phyloP scores from a whole-genome alignment of 1,139 yeast species.

The Petasospora fabianii region DNA sequence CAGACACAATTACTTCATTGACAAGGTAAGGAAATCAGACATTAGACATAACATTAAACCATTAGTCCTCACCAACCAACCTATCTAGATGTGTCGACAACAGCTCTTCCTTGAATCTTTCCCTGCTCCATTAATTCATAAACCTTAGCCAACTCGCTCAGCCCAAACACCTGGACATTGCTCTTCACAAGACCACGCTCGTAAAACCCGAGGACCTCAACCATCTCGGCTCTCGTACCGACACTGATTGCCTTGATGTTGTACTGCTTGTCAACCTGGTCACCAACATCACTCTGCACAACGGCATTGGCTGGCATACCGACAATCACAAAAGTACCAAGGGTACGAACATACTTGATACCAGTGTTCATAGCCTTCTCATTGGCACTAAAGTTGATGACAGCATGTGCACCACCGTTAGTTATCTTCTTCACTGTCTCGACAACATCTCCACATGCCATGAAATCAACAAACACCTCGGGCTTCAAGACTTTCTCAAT shows the following conservation, averaged over 20 bases:
- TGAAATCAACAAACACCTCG: constrained; percentile 54
- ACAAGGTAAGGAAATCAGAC: no score
- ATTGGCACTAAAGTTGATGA: constrained; percentile 56
- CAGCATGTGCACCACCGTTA: constrained; percentile 60
- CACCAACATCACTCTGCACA: constrained; percentile 38
- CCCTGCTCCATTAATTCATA: constrained; percentile 61
- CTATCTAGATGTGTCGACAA: constrained; percentile 49
- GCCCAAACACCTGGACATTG: constrained; percentile 50
- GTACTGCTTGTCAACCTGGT: constrained; percentile 40
- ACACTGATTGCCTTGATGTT: constrained; percentile 45
- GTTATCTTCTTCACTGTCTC: constrained; percentile 44
- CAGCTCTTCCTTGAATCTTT: constrained; percentile 62
- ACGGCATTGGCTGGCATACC: constrained; percentile 49
- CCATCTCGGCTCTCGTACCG: constrained; percentile 48
- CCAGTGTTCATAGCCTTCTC: constrained; percentile 54
- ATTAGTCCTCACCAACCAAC: no score
- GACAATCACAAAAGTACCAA: constrained; percentile 47
- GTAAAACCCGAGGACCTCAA: constrained; percentile 47
- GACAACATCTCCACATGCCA: constrained; percentile 44
- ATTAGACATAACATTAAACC: no score
- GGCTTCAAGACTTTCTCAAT: constrained; percentile 45
- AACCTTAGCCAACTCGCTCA: constrained; percentile 50
- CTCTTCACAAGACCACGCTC: constrained; percentile 44
- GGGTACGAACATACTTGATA: constrained; percentile 40
- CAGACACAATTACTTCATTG: no score